Percentiles rank a stretch among this genome's conserved stretches.
Evolutionary conservation across 768 basidiomycete genomes (phyloP).

Genomic region (Xerocomus spinulosus): DNA sequence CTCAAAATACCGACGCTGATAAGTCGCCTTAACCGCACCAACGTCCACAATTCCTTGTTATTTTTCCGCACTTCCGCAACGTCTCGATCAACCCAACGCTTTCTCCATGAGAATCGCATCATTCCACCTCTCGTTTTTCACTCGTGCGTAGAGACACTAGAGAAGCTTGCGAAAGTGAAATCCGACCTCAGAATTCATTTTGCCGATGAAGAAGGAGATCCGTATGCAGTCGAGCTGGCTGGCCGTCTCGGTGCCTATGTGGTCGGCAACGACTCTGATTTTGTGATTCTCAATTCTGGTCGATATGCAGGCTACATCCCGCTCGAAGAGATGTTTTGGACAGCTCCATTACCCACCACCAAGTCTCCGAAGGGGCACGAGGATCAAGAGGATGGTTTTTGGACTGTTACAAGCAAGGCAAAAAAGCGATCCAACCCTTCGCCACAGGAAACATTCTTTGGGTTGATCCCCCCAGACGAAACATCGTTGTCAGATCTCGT

Average conservation of each 20-base stretch:
- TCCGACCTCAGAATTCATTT: conserved; percentile 53
- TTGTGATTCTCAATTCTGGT: conserved; percentile 69
- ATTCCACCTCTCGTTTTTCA: conserved; percentile 63
- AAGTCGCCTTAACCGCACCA: conserved; percentile 52
- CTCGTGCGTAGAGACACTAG: conserved; percentile 55
- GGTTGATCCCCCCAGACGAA: conserved; percentile 53
- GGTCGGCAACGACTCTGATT: conserved; percentile 78
- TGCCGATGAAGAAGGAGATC: conserved; percentile 80
- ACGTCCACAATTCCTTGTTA: conserved; percentile 58
- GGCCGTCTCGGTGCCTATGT: conserved; percentile 71
- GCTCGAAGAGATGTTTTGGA: conserved; percentile 73
- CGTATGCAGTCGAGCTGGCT: conserved; percentile 80
- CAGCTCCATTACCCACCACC: conserved; percentile 22
- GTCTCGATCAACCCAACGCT: conserved; percentile 61
- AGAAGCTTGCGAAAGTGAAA: conserved; percentile 32
- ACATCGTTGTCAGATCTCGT: conserved; percentile 34
- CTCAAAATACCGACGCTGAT: conserved; percentile 68
- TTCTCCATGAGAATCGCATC: conserved; percentile 68
- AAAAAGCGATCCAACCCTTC: conserved; percentile 41
- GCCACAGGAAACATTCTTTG: conserved; percentile 18
- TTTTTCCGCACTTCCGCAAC: conserved; percentile 76
- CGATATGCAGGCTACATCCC: conserved; percentile 78
- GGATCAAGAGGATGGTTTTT: conserved; percentile 53
- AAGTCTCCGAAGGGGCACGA: conserved; percentile 18
- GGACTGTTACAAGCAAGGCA: conserved; percentile 50